Evolutionary conservation across 2,329 filamentous ascomycete species (phyloP), one percentile per base, ranked within the genome.

Genomic region (Verticillium dahliae): DNA sequence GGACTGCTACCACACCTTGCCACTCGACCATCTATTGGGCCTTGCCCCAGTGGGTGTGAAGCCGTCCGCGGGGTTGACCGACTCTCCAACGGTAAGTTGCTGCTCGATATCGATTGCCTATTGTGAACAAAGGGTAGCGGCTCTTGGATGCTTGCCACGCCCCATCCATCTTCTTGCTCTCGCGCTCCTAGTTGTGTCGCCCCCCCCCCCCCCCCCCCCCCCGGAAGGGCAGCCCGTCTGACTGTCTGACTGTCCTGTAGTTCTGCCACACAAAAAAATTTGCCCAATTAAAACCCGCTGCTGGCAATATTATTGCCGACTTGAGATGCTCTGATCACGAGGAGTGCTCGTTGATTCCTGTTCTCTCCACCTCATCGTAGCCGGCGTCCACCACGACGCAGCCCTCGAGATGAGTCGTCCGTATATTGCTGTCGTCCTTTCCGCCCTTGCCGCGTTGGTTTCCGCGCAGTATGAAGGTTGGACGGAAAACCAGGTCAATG

Each of bases 401-500:
- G 45, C 45, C 45, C 22, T 13, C 45, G 7, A 27, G 4, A 50
- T 50, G 45, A 22, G 11, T 56, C 54, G 11, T 22, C 11, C 27
- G 11, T 4, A 56, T 34, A 1, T 35, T 35, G 54, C 9, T 14
- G 15, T 6, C 22, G 13, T 58, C 14, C 37, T 69, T 62, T 70
- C 71, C 62, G 66, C 66, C 61, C 66, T 67, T 38, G 69, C 67
- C 55, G 69, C 69, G 54, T 60, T 71, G 35, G 73, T 66, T 52
- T 54, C 66, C 37, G 80, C 76, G 18, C 82, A 84, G 62, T 73
- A 76, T 69, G 68, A 76, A 60, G 71, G 72, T 73, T 88, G 85
- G 85, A 60, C 67, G n/a, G 55, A 71, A 1, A 72, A 74, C 41
- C 82, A 88, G 69, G 73, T 84, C 60, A 86, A 83, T 68, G 78